Percentiles rank a stretch among this genome's conserved stretches.
Evolutionary conservation across 768 basidiomycete genomes (phyloP).

Genomic region (Sporobolomyces pararoseus): DNA sequence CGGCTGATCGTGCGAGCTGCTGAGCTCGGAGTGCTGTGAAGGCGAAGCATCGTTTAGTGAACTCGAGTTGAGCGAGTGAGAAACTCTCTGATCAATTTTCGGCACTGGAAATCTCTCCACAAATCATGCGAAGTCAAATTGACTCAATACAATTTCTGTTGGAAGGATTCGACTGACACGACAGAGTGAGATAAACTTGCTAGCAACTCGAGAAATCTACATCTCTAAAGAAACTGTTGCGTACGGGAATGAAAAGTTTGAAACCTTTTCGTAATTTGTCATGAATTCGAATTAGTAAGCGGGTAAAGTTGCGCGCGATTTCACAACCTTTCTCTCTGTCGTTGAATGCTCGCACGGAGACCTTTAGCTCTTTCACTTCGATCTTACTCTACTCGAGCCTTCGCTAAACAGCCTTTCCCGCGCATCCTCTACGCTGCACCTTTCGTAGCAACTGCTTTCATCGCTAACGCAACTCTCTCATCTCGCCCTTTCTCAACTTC

Average conservation of each 20-base stretch:
- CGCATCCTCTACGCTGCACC: conserved; percentile 8
- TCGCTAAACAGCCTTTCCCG: not conserved
- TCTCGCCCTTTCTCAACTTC: conserved; percentile 12
- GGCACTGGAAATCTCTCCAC: not conserved
- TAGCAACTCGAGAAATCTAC: no score
- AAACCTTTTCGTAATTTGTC: no score
- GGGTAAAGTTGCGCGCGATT: no score
- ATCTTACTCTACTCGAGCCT: conserved; percentile 2
- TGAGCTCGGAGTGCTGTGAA: not conserved
- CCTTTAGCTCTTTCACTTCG: conserved; percentile 2
- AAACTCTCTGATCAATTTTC: no score
- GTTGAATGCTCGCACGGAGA: conserved; percentile 7
- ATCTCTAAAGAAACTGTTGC: no score
- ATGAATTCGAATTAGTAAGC: no score
- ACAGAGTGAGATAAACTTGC: no score
- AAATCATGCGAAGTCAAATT: no score
- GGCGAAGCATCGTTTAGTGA: conserved; percentile 1
- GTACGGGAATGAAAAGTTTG: no score
- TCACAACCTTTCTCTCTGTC: no score
- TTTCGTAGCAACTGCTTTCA: not conserved
- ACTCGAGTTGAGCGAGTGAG: not conserved
- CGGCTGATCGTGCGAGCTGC: conserved; percentile 12
- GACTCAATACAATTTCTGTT: no score
- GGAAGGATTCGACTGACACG: no score
- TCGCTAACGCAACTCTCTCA: conserved; percentile 18